Evolutionary conservation across 352 stramenopile species (phyloP), one percentile per base, ranked within the genome.

Genomic region (Pythium aquatile): DNA sequence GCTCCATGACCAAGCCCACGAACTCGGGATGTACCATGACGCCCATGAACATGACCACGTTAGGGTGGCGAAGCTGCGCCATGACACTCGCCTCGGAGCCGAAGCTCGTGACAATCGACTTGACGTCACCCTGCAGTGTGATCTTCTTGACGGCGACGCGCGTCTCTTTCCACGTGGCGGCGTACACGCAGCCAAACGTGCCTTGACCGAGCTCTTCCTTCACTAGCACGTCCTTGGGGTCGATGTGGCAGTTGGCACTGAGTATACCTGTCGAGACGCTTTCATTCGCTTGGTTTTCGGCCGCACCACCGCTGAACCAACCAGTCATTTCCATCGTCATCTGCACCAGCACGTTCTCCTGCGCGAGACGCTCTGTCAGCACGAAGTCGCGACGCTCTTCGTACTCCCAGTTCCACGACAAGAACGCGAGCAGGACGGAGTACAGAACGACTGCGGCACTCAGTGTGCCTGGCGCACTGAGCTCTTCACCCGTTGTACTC

Each of bases 31-130:
- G 85, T 32, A 95, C 79, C 81, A 93, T 95, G 24, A 93, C 81
- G 28, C 88, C 88, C 84, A 97, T 93, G 68, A 96, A 96, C 81
- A 97, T 94, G 55, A 95, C 86, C 0, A 95, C 82, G 55, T 93
- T 95, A 49, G 83, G 83, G 69, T 94, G 84, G 16, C 83, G 81
- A 7, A 94, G 72, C 63, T 94, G 83, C 13, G 86, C 83, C 84
- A 94, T 94, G 17, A 93, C 83, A 44, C 83, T 91, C 20, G 83
- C 84, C 63, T 93, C 85, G 0, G 86, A 88, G 26, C 84, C 84
- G 39, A 93, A 95, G 42, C 78, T 93, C 37, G 83, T 93, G 35
- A 93, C 77, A 54, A 95, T 93, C 33, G 78, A 80, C 65, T 91
- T 88, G 10, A 78, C 91, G 46, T 93, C 86, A 6, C 83, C 85